Evolutionary conservation across 495 filamentous ascomycete genomes (phyloP).

Genomic region (Aspergillus affinis): DNA sequence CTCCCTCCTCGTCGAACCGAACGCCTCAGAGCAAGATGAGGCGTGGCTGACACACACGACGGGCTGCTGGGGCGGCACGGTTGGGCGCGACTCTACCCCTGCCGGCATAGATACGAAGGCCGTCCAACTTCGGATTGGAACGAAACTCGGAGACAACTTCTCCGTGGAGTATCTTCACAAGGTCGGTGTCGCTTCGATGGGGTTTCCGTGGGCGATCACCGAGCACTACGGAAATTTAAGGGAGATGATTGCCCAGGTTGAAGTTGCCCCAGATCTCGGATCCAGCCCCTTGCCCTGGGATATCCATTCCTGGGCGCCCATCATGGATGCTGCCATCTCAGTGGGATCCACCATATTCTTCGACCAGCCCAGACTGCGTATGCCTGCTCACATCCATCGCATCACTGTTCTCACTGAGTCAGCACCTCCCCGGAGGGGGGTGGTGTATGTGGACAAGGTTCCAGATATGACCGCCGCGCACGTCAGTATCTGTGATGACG

Average conservation of each 20-base stretch:
- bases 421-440: not conserved
- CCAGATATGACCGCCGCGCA: conserved; percentile 1
- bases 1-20: conserved; percentile 26
- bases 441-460: conserved; percentile 5
- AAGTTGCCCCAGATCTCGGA: conserved; percentile 22
- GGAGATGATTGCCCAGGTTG: conserved; percentile 46
- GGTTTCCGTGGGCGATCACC: conserved; percentile 44
- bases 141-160: conserved; percentile 26
- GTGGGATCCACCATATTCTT: conserved; percentile 47
- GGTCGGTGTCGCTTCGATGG: conserved; percentile 44
- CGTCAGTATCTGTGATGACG: conserved; percentile 21
- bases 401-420: not conserved
- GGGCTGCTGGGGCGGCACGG: conserved; percentile 7
- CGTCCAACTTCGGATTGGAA: conserved; percentile 17
- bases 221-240: conserved; percentile 38
- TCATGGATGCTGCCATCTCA: conserved; percentile 48
- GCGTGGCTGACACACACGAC: conserved; percentile 44
- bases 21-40: conserved; percentile 15
- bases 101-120: conserved; percentile 21
- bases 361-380: conserved; percentile 39
- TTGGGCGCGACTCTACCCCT: not conserved
- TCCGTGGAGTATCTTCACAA: conserved; percentile 39
- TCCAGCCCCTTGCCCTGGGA: conserved; percentile 28
- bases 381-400: conserved; percentile 35
- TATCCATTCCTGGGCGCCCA: conserved; percentile 40